These are phyloP conservation scores for Penicillium brevicompactum DNA, from an alignment of 2,329 filamentous ascomycete genomes.

Conservation along the genomic window DNA sequence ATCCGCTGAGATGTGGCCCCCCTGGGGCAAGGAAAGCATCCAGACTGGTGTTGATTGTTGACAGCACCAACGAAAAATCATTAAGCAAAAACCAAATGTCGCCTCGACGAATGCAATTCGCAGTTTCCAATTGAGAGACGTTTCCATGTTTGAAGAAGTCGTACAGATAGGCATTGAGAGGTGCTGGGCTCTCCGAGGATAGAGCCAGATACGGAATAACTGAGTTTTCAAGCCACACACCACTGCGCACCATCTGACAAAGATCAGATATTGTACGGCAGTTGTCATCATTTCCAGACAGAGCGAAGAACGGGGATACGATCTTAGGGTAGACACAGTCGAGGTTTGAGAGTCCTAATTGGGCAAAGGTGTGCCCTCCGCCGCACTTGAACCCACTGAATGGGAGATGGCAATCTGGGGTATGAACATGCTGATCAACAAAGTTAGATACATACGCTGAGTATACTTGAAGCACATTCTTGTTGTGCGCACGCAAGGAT, in stretches of 20 bases:
- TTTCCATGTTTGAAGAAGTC: constrained; percentile 79
- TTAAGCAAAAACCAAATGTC: constrained; percentile 76
- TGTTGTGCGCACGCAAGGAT: constrained; percentile 65
- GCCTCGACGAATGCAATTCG: constrained; percentile 66
- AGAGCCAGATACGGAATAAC: constrained; percentile 70
- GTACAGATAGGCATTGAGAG: constrained; percentile 54
- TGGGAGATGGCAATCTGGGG: constrained; percentile 60
- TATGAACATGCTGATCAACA: constrained; percentile 62
- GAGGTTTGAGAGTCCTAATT: not conserved
- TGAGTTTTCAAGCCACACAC: constrained; percentile 73
- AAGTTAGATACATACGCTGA: constrained; percentile 70
- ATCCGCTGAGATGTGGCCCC: constrained; percentile 10
- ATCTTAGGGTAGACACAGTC: not conserved
- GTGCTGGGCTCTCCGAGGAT: constrained; percentile 48
- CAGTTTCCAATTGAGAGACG: constrained; percentile 58
- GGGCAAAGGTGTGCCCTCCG: not conserved
- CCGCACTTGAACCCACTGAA: constrained; percentile 53
- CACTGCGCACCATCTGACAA: constrained; percentile 64
- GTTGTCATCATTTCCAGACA: constrained; percentile 67
- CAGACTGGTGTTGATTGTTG: constrained; percentile 38
- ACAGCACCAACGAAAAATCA: constrained; percentile 59
- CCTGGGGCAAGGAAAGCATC: constrained; percentile 33
- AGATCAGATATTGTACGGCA: constrained; percentile 69
- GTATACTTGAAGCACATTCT: constrained; percentile 67
- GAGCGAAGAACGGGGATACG: constrained; percentile 64